Evolutionary conservation across 2,329 filamentous ascomycete genomes (phyloP).

Genomic region (Penicillium sp.): DNA sequence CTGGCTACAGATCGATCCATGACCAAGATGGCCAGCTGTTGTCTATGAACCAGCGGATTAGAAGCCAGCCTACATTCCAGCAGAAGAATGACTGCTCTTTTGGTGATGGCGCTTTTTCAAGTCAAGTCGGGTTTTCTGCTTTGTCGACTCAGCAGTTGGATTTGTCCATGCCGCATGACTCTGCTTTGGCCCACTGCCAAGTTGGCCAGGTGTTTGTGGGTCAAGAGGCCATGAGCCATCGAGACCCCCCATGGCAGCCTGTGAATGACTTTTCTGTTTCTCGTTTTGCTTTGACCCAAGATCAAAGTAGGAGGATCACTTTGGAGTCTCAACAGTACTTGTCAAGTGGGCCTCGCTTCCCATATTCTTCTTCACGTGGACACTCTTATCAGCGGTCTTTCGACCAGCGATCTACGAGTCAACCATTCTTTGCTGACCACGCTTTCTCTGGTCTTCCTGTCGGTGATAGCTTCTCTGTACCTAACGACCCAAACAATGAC

Average conservation of each 20-base stretch:
- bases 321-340: neutral
- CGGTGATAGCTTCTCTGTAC: neutral
- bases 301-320: neutral
- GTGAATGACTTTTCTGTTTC: neutral
- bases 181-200: neutral
- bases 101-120: neutral
- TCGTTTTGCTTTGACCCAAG: neutral
- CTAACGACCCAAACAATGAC: neutral
- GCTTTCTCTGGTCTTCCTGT: neutral
- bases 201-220: neutral
- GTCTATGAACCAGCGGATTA: neutral
- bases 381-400: neutral
- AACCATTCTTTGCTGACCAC: neutral
- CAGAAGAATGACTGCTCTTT: neutral
- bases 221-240: neutral
- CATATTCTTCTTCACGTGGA: neutral
- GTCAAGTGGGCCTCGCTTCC: neutral
- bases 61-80: neutral
- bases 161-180: neutral
- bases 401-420: neutral
- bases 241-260: neutral
- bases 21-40: neutral
- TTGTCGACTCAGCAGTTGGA: neutral
- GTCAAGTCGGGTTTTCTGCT: neutral
- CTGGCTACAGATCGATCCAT: neutral